A percentile compares a stretch with the other conserved stretches of the same genome.
phyloP scores from a whole-genome alignment of 257 asterid genomes.

The Nicotiana paniculata region DNA sequence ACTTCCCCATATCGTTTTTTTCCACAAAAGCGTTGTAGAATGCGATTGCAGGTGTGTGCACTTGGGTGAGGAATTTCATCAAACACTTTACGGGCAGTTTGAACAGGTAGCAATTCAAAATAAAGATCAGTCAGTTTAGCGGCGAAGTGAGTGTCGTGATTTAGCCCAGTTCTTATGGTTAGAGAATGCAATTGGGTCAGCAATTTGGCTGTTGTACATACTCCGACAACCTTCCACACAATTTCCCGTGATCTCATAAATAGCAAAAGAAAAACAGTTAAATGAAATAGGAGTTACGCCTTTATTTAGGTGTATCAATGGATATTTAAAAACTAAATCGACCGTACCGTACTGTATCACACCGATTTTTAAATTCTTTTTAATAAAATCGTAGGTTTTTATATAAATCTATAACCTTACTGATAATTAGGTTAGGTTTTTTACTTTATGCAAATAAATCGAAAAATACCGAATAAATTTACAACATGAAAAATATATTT shows the following conservation, averaged over 20 bases:
- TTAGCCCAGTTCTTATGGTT: constrained; percentile 35
- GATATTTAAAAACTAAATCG: too few species aligned
- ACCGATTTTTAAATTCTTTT: too few species aligned
- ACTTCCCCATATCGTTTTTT: constrained; percentile 35
- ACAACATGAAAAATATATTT: too few species aligned
- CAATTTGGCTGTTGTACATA: constrained; percentile 32
- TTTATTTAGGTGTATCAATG: too few species aligned
- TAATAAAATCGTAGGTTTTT: too few species aligned
- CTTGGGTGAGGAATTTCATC: constrained; percentile 55
- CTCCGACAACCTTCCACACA: constrained; percentile 31
- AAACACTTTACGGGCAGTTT: constrained; percentile 47
- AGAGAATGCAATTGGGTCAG: constrained; percentile 39
- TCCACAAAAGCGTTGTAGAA: constrained; percentile 34
- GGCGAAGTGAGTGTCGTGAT: constrained; percentile 19
- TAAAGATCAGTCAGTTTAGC: constrained; percentile 25
- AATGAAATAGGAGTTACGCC: not conserved
- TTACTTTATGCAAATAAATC: too few species aligned
- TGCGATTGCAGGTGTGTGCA: constrained; percentile 30
- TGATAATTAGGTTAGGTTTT: too few species aligned
- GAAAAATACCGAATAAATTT: too few species aligned
- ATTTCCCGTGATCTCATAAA: constrained; percentile 28
- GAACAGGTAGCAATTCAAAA: constrained; percentile 6
- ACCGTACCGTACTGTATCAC: too few species aligned
- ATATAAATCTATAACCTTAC: too few species aligned
- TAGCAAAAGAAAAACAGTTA: not conserved